phyloP scores from a whole-genome alignment of 805 yeast species.

The Metschnikowia lochheadii region DNA sequence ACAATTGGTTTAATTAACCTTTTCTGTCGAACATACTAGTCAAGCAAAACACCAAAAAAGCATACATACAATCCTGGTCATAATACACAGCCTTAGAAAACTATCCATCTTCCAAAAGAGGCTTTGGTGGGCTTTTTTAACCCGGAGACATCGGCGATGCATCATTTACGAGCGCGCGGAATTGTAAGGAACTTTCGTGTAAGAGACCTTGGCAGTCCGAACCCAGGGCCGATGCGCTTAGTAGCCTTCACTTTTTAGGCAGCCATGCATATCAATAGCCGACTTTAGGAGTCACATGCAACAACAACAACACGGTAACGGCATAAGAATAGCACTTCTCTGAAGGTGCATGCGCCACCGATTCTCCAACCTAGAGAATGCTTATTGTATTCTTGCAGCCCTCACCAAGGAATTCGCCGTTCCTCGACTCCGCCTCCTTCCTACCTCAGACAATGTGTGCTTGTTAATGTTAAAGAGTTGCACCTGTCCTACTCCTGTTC shows the following conservation, averaged over 20 bases:
- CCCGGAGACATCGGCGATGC: constrained; percentile 1
- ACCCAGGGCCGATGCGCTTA: background rate
- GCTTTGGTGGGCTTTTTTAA: background rate
- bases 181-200: background rate
- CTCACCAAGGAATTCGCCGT: too few species aligned
- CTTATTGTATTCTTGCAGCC: too few species aligned
- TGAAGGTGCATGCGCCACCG: background rate
- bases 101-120: background rate
- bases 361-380: too few species aligned
- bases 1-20: background rate
- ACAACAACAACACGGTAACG: too few species aligned
- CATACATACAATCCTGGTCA: too few species aligned
- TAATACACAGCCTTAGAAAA: too few species aligned
- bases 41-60: too few species aligned
- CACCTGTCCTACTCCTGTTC: too few species aligned
- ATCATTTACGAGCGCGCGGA: background rate
- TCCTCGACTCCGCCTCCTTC: too few species aligned
- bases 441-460: too few species aligned
- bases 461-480: too few species aligned
- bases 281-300: background rate
- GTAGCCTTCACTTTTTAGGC: background rate
- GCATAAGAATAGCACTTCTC: background rate
- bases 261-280: background rate
- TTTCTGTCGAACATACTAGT: too few species aligned
- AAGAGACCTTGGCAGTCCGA: background rate